phyloP scores from a whole-genome alignment of 2,329 filamentous ascomycete genomes.

The Fusarium ambrosium region DNA sequence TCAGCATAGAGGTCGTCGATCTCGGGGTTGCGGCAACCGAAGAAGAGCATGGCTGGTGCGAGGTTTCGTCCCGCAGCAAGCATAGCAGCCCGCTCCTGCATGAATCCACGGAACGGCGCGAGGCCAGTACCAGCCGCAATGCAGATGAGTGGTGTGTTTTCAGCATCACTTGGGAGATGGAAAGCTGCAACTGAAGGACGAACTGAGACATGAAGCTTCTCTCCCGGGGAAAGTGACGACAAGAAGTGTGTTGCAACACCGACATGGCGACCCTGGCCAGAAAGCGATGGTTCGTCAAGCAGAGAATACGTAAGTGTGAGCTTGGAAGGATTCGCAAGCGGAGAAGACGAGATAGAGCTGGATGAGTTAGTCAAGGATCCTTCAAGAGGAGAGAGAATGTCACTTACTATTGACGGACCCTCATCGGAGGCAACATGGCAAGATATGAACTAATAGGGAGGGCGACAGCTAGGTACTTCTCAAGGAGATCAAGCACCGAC shows the following conservation, averaged over 20 bases:
- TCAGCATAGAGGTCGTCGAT: constrained; percentile 72
- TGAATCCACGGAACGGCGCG: constrained; percentile 73
- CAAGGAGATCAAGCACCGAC: constrained; percentile 77
- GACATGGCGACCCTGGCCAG: constrained; percentile 63
- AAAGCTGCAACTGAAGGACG: constrained; percentile 61
- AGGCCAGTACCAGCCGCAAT: constrained; percentile 68
- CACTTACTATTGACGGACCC: constrained; percentile 76
- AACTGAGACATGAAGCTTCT: constrained; percentile 65
- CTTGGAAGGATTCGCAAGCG: constrained; percentile 68
- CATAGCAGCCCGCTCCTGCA: constrained; percentile 71
- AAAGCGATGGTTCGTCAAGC: constrained; percentile 68
- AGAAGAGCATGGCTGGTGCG: constrained; percentile 74
- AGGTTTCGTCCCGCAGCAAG: constrained; percentile 64
- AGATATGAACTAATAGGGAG: constrained; percentile 77
- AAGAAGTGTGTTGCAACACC: constrained; percentile 75
- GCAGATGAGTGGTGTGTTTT: constrained; percentile 64
- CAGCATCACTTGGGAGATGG: constrained; percentile 61
- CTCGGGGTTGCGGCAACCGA: constrained; percentile 70
- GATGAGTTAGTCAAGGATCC: neutral
- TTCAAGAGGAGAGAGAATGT: neutral
- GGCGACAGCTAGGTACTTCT: constrained; percentile 70
- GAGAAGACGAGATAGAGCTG: constrained; percentile 80
- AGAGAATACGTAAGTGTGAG: constrained; percentile 78
- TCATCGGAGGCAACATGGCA: constrained; percentile 81
- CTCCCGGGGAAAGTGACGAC: constrained; percentile 58